Conservation (phyloP, 345 rosid species). For the Gossypium raimondii region DNA sequence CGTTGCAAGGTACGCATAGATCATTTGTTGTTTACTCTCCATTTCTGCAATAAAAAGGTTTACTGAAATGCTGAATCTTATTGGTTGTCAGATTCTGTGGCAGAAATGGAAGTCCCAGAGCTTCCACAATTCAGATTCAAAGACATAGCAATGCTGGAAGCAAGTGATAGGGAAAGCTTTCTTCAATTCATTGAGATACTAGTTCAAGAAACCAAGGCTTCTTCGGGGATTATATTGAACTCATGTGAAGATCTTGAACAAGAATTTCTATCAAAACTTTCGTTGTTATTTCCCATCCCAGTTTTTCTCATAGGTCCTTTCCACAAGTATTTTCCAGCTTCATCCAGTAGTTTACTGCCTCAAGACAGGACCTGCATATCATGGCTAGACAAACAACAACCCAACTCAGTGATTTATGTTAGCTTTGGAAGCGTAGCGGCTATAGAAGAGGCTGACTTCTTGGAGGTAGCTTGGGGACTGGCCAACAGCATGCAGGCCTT, state of each 20-base stretch:
- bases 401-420: slow-evolving; percentile 43
- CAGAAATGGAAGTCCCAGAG: slow-evolving; percentile 36
- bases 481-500: slow-evolving; percentile 45
- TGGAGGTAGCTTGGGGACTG: slow-evolving; percentile 54
- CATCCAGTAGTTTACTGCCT: slow-evolving; percentile 28
- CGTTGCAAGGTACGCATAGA: slow-evolving; percentile 24
- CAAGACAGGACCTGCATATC: slow-evolving; percentile 32
- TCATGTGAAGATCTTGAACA: slow-evolving; percentile 49
- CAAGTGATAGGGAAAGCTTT: slow-evolving; percentile 17
- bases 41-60: neutral
- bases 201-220: slow-evolving; percentile 29
- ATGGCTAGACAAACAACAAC: slow-evolving; percentile 54
- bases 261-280: slow-evolving; percentile 21
- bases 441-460: slow-evolving; percentile 31
- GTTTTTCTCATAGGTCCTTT: slow-evolving; percentile 47
- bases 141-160: slow-evolving; percentile 35
- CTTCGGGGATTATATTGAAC: slow-evolving; percentile 52
- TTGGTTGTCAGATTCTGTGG: slow-evolving; percentile 28
- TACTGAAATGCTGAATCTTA: neutral
- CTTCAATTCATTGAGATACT: slow-evolving; percentile 6
- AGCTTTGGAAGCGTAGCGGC: slow-evolving; percentile 61
- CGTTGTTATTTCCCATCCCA: slow-evolving; percentile 28
- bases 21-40: neutral
- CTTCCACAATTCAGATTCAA: slow-evolving; percentile 40
- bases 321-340: slow-evolving; percentile 31